Conservation (phyloP, 1,284 basidiomycete genomes). For the Trichosporon asahii region DNA sequence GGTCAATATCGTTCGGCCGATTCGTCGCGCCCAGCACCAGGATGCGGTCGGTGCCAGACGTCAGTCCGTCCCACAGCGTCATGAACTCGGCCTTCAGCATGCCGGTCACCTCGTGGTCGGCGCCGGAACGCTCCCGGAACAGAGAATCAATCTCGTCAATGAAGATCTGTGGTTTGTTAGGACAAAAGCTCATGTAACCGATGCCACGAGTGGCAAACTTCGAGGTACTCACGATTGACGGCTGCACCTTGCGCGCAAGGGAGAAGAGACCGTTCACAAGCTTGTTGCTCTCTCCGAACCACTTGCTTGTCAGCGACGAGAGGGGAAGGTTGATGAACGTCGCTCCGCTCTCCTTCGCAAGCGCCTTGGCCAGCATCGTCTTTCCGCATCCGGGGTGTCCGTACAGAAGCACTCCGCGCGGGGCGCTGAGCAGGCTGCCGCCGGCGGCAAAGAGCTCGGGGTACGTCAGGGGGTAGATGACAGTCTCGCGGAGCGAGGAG, state of each 20-base stretch:
- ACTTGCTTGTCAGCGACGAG: conserved; percentile 69
- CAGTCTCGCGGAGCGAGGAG: conserved; percentile 83
- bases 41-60: conserved; percentile 73
- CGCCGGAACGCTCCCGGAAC: conserved; percentile 74
- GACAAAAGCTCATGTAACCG: not conserved
- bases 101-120: conserved; percentile 95
- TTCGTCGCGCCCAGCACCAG: conserved; percentile 95
- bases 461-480: conserved; percentile 92
- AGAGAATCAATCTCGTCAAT: conserved; percentile 86
- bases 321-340: conserved; percentile 89
- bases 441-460: conserved; percentile 81
- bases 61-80: conserved; percentile 99
- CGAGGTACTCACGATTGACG: conserved; percentile 58
- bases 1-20: conserved; percentile 78
- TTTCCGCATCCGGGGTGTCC: conserved; percentile 92
- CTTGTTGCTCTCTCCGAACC: conserved; percentile 99
- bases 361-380: conserved; percentile 91
- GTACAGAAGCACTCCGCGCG: conserved; percentile 71
- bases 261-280: conserved; percentile 82
- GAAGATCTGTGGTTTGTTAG: conserved; percentile 57
- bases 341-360: conserved; percentile 93
- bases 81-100: conserved; percentile 99
- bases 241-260: conserved; percentile 70
- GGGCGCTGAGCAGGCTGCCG: conserved; percentile 58
- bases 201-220: not conserved